Conservation (phyloP, 2,329 filamentous ascomycete species). For the Cladobotryum mycophilum region DNA sequence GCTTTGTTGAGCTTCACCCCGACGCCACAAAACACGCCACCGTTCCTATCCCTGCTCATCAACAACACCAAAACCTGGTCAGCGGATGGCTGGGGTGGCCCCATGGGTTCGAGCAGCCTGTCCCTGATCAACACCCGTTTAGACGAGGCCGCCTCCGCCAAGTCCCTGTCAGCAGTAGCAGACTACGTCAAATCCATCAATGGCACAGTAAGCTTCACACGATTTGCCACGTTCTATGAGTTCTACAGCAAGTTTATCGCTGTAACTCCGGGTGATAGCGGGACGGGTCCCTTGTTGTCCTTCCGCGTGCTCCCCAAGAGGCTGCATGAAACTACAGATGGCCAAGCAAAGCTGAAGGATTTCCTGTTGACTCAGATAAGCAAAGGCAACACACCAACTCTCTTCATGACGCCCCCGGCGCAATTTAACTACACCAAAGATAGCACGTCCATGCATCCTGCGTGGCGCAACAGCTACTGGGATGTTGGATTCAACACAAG, state of each 20-base stretch:
- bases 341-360: background rate
- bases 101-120: slow-evolving; percentile 5
- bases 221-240: slow-evolving; percentile 3
- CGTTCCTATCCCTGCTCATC: background rate
- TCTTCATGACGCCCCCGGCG: background rate
- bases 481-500: slow-evolving; percentile 2
- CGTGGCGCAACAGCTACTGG: slow-evolving; percentile 10
- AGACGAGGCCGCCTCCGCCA: background rate
- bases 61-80: background rate
- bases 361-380: slow-evolving; percentile 3
- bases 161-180: background rate
- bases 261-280: background rate
- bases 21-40: background rate
- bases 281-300: background rate
- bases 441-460: slow-evolving; percentile 6
- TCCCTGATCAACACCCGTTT: slow-evolving; percentile 5
- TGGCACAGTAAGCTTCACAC: background rate
- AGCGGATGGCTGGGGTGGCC: slow-evolving; percentile 10
- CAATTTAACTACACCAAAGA: background rate
- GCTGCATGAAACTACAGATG: slow-evolving; percentile 1
- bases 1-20: background rate
- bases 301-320: background rate
- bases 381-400: slow-evolving; percentile 2
- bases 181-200: background rate
- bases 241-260: slow-evolving; percentile 7